Evolutionary conservation across 2,329 filamentous ascomycete genomes (phyloP).

Genomic region (Hirsutella rhossiliensis): DNA sequence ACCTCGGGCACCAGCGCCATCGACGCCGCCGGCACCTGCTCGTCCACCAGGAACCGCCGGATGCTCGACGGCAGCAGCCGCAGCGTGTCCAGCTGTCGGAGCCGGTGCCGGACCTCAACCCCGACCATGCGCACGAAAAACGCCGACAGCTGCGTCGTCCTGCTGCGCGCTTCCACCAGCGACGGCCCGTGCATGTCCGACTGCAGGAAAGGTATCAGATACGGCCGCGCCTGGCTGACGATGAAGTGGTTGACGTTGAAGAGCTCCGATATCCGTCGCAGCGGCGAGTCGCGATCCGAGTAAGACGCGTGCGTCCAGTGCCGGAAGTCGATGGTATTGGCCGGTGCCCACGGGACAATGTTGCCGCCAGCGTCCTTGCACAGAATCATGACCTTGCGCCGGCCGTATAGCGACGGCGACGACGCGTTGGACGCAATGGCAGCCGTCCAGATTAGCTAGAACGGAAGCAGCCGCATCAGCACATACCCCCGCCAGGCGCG

Average conservation of each 20-base stretch:
- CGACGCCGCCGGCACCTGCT: slow-evolving; percentile 65
- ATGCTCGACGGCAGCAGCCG: slow-evolving; percentile 58
- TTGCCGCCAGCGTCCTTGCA: slow-evolving; percentile 66
- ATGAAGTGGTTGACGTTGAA: slow-evolving; percentile 96
- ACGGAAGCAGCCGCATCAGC: neutral
- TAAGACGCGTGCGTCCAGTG: slow-evolving; percentile 56
- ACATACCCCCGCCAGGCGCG: no score
- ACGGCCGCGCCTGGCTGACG: slow-evolving; percentile 82
- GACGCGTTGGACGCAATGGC: slow-evolving; percentile 65
- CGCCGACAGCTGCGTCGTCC: slow-evolving; percentile 42
- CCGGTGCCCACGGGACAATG: slow-evolving; percentile 62
- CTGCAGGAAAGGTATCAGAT: slow-evolving; percentile 74
- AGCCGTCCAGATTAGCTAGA: slow-evolving; percentile 65
- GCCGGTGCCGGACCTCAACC: slow-evolving; percentile 66
- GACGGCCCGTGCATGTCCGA: slow-evolving; percentile 69
- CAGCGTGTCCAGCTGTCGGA: slow-evolving; percentile 70
- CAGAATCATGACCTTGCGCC: slow-evolving; percentile 51
- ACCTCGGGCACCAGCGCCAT: slow-evolving; percentile 77
- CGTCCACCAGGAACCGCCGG: slow-evolving; percentile 69
- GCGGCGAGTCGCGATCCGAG: slow-evolving; percentile 50
- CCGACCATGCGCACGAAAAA: slow-evolving; percentile 57
- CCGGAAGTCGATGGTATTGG: slow-evolving; percentile 49
- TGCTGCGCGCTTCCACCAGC: slow-evolving; percentile 44
- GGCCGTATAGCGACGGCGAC: slow-evolving; percentile 52
- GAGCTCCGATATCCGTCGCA: slow-evolving; percentile 64